Conservation (phyloP, 176 grass and related monocot genomes). For the Aegilops umbellulata region DNA sequence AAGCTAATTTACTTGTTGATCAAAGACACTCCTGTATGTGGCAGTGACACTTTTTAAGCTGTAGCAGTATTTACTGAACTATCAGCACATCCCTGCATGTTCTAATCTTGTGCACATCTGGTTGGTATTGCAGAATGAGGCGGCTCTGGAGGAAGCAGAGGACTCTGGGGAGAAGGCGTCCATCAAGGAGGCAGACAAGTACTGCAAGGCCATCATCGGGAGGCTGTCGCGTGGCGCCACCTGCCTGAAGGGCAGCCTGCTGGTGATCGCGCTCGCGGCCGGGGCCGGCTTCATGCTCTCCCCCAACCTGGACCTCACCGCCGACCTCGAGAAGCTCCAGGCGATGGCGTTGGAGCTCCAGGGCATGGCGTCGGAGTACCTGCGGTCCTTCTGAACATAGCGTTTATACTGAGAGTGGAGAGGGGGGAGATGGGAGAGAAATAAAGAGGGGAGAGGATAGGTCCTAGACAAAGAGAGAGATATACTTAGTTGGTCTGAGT, state of each 20-base stretch:
- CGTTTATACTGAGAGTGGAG: background rate
- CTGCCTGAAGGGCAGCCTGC: constrained; percentile 64
- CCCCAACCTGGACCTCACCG: constrained; percentile 42
- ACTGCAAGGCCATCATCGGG: constrained; percentile 73
- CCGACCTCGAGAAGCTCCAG: constrained; percentile 34
- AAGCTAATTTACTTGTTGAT: background rate
- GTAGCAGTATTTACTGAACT: background rate
- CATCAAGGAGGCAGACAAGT: constrained; percentile 86
- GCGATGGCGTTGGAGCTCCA: background rate
- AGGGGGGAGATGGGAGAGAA: constrained; percentile 23
- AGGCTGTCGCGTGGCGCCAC: constrained; percentile 51
- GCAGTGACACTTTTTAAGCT: too few species aligned
- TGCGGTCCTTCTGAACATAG: background rate
- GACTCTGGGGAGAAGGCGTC: constrained; percentile 46
- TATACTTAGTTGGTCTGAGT: constrained; percentile 23
- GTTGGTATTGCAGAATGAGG: constrained; percentile 66
- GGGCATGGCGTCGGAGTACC: background rate
- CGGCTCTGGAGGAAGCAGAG: constrained; percentile 33
- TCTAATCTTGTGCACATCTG: background rate
- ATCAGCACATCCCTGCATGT: background rate
- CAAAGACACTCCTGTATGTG: background rate
- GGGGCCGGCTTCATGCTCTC: constrained; percentile 40
- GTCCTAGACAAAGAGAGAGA: constrained; percentile 30
- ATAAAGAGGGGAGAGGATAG: constrained; percentile 49
- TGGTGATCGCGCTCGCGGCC: constrained; percentile 43